Base-by-base conservation (phyloP, 441 rosid species). In the Syzygium malaccense region DNA sequence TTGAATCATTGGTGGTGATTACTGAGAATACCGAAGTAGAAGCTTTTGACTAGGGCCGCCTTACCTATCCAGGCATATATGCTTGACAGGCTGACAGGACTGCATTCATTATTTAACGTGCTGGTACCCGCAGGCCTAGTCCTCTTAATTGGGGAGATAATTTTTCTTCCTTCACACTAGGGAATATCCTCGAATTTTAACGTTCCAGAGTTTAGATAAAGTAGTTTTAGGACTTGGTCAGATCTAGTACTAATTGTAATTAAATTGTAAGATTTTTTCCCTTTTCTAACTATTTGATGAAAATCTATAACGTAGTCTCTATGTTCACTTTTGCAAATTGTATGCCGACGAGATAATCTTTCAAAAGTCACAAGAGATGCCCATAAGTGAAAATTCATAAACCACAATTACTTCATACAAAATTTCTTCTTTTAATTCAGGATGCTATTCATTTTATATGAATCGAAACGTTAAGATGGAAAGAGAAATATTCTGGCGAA, bases 51-150 rank as follows among this genome's bases (percentile, higher is more conserved):
- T 1, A 2, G 8, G 10, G 48, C 48, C 48, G 48, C 0, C 48
- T 9, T 8, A 8, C 45, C 45, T 41, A 1, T 41, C 45, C 45
- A 41, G 1, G 45, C 1, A 41, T 7, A 41, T 41, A 41, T 8
- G 1, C 45, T 7, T 41, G 8, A 1, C 1, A 7, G 8, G 45
- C 45, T 41, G 8, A 41, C 45, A 41, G 1, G 45, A 41, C 45
- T 7, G 45, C 0, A 41, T 41, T 41, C 8, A 0, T 41, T 41
- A 41, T 41, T 41, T 41, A 41, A 41, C 45, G 1, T 41, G 8
- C 0, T 7, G 45, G 1, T 41, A 0, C 1, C 45, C 8, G 8
- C 1, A 41, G 7, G 7, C 45, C 45, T 1, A 41, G 7, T 41
- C 45, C 4, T 41, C 45, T 1, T 41, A 41, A 41, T 41, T 41